Base-by-base conservation (phyloP, 768 basidiomycete species). In the Coprinellus micaceus region DNA sequence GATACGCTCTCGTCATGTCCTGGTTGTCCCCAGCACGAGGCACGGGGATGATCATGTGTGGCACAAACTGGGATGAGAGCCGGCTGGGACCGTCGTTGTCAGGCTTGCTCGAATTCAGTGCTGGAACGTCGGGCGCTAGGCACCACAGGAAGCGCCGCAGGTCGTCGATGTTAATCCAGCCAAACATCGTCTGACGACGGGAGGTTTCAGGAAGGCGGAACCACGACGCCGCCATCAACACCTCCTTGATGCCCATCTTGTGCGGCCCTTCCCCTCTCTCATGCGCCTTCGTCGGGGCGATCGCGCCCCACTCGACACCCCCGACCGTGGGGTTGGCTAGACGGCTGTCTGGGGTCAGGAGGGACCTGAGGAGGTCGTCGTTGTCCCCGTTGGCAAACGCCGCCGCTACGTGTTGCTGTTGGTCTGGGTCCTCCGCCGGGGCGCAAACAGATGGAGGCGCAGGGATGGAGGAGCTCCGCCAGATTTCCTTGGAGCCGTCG, bases 401-500 rank as follows among this genome's bases (percentile, higher is more conserved):
- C 4, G 50, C 4, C 37, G 26, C 30, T 19, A 28, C 21, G 17
- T 10, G 40, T 36, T 37, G 40, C n/a, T n/a, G 12, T 13, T n/a
- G 12, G 15, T 52, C 33, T 24, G 56, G 22, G 24, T 41, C 12
- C 15, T 12, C 3, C 37, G 19, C 10, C 9, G 24, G 26, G 19
- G n/a, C 17, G 7, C 19, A 12, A 19, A 17, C 10, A 17, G 17
- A 12, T 2, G 9, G 24, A n/a, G 30, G 33, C 22, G 45, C 21
- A 33, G 44, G 45, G 33, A 48, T 22, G 53, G 56, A 57, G 53
- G 17, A 37, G 17, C 33, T 56, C 33, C 48, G 37, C 91, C 90
- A 93, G 13, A 91, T 82, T 65, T 93, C 91, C 60, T 86, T 86
- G 59, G 70, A 63, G 9, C 77, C 76, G 26, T 75, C 77, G 21